phyloP scores from a whole-genome alignment of 2,329 filamentous ascomycete genomes.

The Fusarium napiforme region DNA sequence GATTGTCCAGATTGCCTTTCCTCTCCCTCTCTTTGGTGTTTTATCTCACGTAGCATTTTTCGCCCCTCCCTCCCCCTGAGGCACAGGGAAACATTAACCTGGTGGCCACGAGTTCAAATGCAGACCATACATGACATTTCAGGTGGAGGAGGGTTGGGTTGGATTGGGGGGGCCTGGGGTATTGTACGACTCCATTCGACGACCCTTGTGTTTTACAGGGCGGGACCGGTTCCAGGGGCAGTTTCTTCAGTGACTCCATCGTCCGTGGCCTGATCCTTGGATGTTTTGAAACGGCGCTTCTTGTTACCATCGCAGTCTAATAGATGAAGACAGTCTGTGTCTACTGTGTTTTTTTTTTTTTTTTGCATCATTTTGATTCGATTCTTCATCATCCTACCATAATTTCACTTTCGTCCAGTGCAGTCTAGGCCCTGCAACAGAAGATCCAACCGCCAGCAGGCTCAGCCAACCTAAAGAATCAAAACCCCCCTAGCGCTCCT shows the following conservation, averaged over 20 bases:
- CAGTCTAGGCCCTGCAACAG: not conserved
- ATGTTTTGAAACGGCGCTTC: constrained; percentile 19
- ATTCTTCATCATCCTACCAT: not conserved
- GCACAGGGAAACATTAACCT: not conserved
- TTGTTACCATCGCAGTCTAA: not conserved
- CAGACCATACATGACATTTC: not conserved
- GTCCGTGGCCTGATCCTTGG: constrained; percentile 15
- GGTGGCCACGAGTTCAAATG: constrained; percentile 4
- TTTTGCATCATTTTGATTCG: not conserved
- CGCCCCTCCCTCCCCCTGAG: not conserved
- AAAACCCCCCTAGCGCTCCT: not conserved
- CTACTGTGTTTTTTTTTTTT: not conserved
- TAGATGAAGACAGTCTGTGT: not conserved
- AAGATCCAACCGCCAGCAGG: not conserved
- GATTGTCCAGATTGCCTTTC: not conserved
- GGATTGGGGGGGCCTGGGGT: not conserved
- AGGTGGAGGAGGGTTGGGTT: not conserved
- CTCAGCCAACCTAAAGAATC: not conserved
- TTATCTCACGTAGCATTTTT: not conserved
- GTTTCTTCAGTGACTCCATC: not conserved
- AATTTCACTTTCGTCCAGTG: not conserved
- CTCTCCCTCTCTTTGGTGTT: constrained; percentile 5
- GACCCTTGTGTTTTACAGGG: not conserved
- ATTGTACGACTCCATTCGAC: not conserved
- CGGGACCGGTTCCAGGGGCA: not conserved